These are phyloP conservation scores for Aureobasidium vineae DNA, from an alignment of 2,329 filamentous ascomycete genomes.

Conservation along the genomic window DNA sequence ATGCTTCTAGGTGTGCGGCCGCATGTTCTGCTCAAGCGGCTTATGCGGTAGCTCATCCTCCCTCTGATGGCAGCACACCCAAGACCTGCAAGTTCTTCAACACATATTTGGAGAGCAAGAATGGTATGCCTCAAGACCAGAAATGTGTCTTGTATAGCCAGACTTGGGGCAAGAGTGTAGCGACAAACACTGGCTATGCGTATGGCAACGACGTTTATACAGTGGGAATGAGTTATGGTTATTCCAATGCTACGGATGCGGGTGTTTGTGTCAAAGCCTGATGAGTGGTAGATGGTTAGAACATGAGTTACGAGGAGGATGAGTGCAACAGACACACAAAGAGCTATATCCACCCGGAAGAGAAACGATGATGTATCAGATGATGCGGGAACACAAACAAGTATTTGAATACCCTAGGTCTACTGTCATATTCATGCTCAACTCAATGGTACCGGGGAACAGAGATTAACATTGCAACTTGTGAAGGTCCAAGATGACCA, in stretches of 20 bases:
- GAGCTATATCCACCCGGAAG: too few relatives aligned
- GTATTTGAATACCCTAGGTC: too few relatives aligned
- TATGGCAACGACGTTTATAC: neutral
- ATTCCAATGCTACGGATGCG: neutral
- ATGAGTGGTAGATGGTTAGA: neutral
- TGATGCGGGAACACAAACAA: too few relatives aligned
- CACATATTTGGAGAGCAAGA: constrained; percentile 42
- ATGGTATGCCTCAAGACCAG: constrained; percentile 39
- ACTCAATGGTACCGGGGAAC: too few relatives aligned
- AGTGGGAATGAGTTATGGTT: neutral
- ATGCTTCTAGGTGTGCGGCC: constrained; percentile 20
- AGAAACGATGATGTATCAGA: too few relatives aligned
- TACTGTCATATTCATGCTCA: too few relatives aligned
- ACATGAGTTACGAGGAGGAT: neutral
- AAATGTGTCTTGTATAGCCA: constrained; percentile 42
- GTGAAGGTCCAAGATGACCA: too few relatives aligned
- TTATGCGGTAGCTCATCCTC: neutral
- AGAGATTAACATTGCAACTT: too few relatives aligned
- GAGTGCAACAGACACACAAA: too few relatives aligned
- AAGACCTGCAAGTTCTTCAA: constrained; percentile 38
- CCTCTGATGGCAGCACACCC: neutral
- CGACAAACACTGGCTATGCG: constrained; percentile 28
- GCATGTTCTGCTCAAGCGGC: constrained; percentile 31
- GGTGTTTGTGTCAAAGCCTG: constrained; percentile 2
- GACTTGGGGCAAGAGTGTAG: constrained; percentile 30